Conservation (phyloP, 2,329 filamentous ascomycete species). For the Ilyonectria robusta region DNA sequence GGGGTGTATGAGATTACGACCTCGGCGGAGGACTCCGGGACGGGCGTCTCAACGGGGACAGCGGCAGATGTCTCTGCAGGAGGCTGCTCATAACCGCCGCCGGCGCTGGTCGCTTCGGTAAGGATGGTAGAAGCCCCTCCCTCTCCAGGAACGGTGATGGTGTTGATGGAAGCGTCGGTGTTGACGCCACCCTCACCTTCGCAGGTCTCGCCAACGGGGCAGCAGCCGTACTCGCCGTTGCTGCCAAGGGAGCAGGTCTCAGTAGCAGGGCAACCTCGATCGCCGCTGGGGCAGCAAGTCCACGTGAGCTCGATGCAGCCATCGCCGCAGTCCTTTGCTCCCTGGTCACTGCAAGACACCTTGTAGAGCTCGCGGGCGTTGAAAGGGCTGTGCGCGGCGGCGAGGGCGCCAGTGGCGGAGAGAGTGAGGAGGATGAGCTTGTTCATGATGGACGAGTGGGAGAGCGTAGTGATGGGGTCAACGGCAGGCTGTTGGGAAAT, state of each 20-base stretch:
- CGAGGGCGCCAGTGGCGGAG: slow-evolving; percentile 38
- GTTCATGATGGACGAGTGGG: slow-evolving; percentile 41
- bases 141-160: slow-evolving; percentile 24
- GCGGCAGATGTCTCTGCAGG: slow-evolving; percentile 3
- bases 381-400: slow-evolving; percentile 33
- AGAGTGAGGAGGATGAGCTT: slow-evolving; percentile 45
- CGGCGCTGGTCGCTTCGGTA: slow-evolving; percentile 4
- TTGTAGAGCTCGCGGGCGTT: slow-evolving; percentile 39
- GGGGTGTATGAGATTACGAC: not conserved
- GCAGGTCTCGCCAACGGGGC: slow-evolving; percentile 47
- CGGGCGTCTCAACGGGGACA: not conserved
- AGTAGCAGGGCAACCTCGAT: slow-evolving; percentile 46
- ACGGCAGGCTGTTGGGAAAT: slow-evolving; percentile 8
- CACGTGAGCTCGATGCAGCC: slow-evolving; percentile 47
- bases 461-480: slow-evolving; percentile 23
- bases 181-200: slow-evolving; percentile 45
- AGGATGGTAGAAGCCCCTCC: slow-evolving; percentile 31
- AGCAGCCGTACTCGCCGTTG: slow-evolving; percentile 50
- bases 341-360: slow-evolving; percentile 43
- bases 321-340: slow-evolving; percentile 47
- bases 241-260: slow-evolving; percentile 44
- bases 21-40: not conserved
- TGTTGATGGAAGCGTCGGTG: slow-evolving; percentile 32
- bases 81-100: slow-evolving; percentile 8
- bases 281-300: slow-evolving; percentile 50